A percentile compares a stretch with the other conserved stretches of the same genome.
Evolutionary conservation across 305 asterid genomes (phyloP).

Genomic region (Fraxinus sp.): DNA sequence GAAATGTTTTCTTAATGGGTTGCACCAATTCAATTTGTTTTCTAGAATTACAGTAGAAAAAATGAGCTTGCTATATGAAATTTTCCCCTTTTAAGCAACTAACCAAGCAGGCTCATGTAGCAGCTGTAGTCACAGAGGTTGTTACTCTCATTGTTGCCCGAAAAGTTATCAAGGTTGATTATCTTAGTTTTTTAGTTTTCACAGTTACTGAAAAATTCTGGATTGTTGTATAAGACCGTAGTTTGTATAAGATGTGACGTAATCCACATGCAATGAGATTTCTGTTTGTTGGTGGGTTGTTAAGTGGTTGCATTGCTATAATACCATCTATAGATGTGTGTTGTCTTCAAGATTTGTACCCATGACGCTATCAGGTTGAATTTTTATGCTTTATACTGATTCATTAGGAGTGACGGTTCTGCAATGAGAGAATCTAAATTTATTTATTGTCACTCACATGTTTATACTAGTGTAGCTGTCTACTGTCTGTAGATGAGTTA

Average conservation of each 20-base stretch:
- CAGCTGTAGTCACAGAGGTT: not conserved
- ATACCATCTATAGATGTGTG: not conserved
- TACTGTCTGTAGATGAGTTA: not conserved
- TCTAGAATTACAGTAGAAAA: not conserved
- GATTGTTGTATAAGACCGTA: not conserved
- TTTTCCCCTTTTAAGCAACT: not conserved
- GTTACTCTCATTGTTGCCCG: not conserved
- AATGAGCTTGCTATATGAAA: not conserved
- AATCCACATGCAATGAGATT: not conserved
- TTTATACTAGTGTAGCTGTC: not conserved
- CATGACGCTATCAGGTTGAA: not conserved
- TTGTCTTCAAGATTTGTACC: not conserved
- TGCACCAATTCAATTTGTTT: not conserved
- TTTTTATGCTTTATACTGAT: not conserved
- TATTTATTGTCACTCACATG: not conserved
- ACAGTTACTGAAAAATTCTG: not conserved
- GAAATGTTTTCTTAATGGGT: not conserved
- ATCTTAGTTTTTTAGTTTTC: not conserved
- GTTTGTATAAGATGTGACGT: not conserved
- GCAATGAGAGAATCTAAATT: not conserved
- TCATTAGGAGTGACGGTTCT: not conserved
- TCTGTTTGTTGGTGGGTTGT: not conserved
- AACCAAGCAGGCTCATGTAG: not conserved
- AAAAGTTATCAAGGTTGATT: not conserved
- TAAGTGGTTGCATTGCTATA: not conserved